Base-by-base conservation (phyloP, 2,329 filamentous ascomycete species). In the Phoma sp. region DNA sequence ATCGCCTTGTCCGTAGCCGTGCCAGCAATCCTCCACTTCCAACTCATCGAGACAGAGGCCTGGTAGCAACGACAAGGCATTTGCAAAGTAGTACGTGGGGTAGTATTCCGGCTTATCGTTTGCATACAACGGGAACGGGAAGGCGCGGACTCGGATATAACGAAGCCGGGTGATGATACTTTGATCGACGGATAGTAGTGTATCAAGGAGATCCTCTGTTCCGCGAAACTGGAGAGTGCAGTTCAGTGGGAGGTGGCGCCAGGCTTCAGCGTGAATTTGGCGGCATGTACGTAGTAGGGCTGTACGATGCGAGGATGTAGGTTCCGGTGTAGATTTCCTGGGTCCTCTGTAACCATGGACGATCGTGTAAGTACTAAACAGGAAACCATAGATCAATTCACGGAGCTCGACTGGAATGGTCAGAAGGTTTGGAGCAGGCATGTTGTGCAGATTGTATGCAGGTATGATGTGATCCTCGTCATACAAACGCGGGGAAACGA, bases 21-120 rank as follows among this genome's bases (percentile, higher is more conserved):
- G 72, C 61, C 70, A 74, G 32, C 65, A 66, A 38, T 75, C 72
- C 18, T 74, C 67, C 1, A 75, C 65, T 17, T 68, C 59, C 7
- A 75, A 57, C 7, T 62, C 61, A 32, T 73, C 64, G 7, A 75
- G 60, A 49, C 67, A 64, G 11, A 75, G 56, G 0, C 72, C 71
- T 9, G 71, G 70, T 6, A 75, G 55, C 7, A 74, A 48, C 7
- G 61, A 57, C 9, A 75, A 42, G 2, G 72, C 71, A 39, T 72
- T 68, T 29, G 59, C 59, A 15, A 69, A 70, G 45, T 68, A 68
- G 47, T 72, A 74, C 2, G 61, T 72, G 2, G 69, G 59, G 37
- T 74, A 74, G 57, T 69, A 72, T 23, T 68, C 59, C 7, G 62
- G 23, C 26, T 59, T 50, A 21, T 60, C 61, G 20, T 59, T 57